Conservation (phyloP, 2,329 filamentous ascomycete genomes). For the Metarhizium anisopliae region DNA sequence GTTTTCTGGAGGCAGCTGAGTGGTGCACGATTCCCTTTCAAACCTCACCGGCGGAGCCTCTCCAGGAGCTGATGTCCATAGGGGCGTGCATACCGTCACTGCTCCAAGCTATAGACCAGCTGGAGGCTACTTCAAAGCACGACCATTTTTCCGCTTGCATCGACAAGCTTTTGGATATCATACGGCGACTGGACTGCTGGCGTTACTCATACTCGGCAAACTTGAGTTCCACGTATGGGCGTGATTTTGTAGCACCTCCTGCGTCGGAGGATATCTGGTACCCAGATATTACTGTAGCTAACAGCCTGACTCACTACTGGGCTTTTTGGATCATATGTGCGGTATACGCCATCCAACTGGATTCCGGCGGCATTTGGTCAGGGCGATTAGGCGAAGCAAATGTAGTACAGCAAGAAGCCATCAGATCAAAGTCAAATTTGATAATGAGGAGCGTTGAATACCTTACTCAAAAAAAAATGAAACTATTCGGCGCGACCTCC, state of each 20-base stretch:
- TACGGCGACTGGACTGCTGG: background rate
- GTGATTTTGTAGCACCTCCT: background rate
- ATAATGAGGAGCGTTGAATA: constrained; percentile 26
- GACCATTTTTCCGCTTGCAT: background rate
- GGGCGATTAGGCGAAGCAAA: background rate
- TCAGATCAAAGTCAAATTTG: background rate
- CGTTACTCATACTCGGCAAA: background rate
- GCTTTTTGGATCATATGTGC: constrained; percentile 27
- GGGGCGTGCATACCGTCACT: constrained; percentile 17
- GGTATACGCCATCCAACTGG: constrained; percentile 13
- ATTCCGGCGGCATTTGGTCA: constrained; percentile 10
- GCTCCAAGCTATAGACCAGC: constrained; percentile 11
- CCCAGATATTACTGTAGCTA: constrained; percentile 25
- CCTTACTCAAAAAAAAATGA: constrained; percentile 28
- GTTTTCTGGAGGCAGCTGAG: constrained; percentile 19
- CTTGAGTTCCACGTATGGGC: background rate
- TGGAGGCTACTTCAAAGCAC: background rate
- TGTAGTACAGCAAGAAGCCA: background rate
- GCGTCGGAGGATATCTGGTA: constrained; percentile 17
- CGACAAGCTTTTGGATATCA: background rate
- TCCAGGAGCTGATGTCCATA: constrained; percentile 23
- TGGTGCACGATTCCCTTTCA: constrained; percentile 25
- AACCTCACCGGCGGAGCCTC: constrained; percentile 13
- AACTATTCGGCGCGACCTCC: constrained; percentile 28
- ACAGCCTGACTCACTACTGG: constrained; percentile 28